Evolutionary conservation across 2,329 filamentous ascomycete species (phyloP), one percentile per base, ranked within the genome.

Genomic region (Fusarium veterinarium): DNA sequence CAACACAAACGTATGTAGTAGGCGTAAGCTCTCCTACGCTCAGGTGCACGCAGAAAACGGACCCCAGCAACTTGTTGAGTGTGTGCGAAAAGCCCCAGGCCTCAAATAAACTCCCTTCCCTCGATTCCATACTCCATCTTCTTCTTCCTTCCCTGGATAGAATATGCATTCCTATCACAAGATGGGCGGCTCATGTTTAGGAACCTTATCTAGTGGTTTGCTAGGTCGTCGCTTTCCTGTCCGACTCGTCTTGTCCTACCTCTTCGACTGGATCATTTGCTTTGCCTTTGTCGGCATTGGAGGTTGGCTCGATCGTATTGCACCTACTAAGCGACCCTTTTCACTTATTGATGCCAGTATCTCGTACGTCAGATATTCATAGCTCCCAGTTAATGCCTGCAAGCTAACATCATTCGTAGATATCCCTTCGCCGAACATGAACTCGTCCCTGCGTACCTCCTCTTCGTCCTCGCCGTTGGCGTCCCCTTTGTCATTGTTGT

Each of bases 301-400:
- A 60, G 87, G 83, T 57, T 86, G 85, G 20, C 87, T 93, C 75
- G 88, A 88, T 58, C 84, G 81, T 53, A 83, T 91, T 59, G 83
- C 86, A n/a, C 92, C 92, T 5, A 92, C 90, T 77, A 89, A 90
- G 76, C 87, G 91, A 44, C 90, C 91, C 0, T 95, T 95, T 81
- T 91, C 90, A n/a, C 87, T 94, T 17, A 77, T 80, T 38, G 91
- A 98, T 77, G 89, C 91, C 28, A 88, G 89, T 69, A 97, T 98
- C 77, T 93, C 93, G 88, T 90, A 81, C 64, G 87, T 82, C 28
- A 37, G 25, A 23, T 37, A 38, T 42, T 40, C 11, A 12, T 25
- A 38, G 16, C 42, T 25, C 25, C 30, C 7, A n/a, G 25, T 33
- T 40, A 10, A 20, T 30, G 12, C 20, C 30, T 23, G 19, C 28